Percentiles rank a stretch among this genome's conserved stretches.
These are phyloP conservation scores for Ophiostoma perfectum DNA, from an alignment of 2,329 filamentous ascomycete genomes.

Conservation along the genomic window DNA sequence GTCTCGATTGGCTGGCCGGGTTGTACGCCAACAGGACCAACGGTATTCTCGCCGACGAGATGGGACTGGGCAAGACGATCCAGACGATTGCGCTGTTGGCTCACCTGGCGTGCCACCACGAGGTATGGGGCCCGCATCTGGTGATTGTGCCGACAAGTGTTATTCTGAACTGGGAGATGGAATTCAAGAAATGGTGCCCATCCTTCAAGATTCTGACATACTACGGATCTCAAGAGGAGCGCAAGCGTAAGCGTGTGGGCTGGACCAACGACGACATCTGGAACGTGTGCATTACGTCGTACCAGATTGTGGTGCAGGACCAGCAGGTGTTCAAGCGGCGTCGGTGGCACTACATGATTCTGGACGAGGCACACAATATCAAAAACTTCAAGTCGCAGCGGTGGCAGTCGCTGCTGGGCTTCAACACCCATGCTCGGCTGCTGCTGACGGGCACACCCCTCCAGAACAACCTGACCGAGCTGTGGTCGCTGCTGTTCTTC, in stretches of 20 bases:
- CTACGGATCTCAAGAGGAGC: slow-evolving; percentile 89
- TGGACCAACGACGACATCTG: slow-evolving; percentile 92
- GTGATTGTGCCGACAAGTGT: slow-evolving; percentile 97
- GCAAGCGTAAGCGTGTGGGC: slow-evolving; percentile 81
- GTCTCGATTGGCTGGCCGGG: slow-evolving; percentile 93
- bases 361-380: slow-evolving; percentile 98
- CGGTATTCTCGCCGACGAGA: slow-evolving; percentile 94
- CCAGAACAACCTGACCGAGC: slow-evolving; percentile 92
- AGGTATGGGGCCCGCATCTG: slow-evolving; percentile 92
- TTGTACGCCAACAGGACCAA: slow-evolving; percentile 91
- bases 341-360: slow-evolving; percentile 94
- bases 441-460: slow-evolving; percentile 90
- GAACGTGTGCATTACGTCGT: slow-evolving; percentile 97
- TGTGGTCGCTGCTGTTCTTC: slow-evolving; percentile 97
- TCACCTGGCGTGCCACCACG: slow-evolving; percentile 82
- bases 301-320: slow-evolving; percentile 92
- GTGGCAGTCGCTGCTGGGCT: slow-evolving; percentile 91
- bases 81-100: slow-evolving; percentile 93
- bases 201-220: slow-evolving; percentile 98
- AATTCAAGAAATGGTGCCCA: slow-evolving; percentile 98
- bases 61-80: slow-evolving; percentile 97
- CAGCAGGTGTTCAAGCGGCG: slow-evolving; percentile 88
- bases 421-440: slow-evolving; percentile 83
- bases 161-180: slow-evolving; percentile 99
- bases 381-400: slow-evolving; percentile 98